A percentile compares a stretch with the other conserved stretches of the same genome.
Conservation (phyloP, 352 stramenopile species). For the Pythium periplocum region DNA sequence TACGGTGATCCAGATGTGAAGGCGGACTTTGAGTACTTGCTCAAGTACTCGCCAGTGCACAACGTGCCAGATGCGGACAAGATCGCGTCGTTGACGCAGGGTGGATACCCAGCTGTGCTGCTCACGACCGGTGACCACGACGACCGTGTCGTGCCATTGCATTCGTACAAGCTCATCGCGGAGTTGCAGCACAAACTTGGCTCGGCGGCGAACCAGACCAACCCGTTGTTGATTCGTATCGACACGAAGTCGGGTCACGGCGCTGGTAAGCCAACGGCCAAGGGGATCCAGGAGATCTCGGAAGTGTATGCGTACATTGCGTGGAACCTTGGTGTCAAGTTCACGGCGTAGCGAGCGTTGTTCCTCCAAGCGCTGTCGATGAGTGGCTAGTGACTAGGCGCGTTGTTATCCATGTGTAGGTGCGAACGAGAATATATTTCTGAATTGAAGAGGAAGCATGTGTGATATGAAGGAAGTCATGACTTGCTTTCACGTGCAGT, state of each 20-base stretch:
- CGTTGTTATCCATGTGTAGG: too few relatives aligned
- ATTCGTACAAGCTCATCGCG: conserved; percentile 89
- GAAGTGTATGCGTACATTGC: conserved; percentile 87
- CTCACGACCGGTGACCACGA: conserved; percentile 89
- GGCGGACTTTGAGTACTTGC: conserved; percentile 79
- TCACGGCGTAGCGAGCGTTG: conserved; percentile 21
- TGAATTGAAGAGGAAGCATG: too few relatives aligned
- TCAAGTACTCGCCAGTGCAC: conserved; percentile 87
- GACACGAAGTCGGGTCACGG: conserved; percentile 88
- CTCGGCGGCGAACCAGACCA: conserved; percentile 47
- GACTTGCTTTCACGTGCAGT: too few relatives aligned
- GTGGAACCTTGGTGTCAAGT: conserved; percentile 51
- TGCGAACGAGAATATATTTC: too few relatives aligned
- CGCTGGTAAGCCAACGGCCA: conserved; percentile 84
- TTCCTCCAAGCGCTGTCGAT: too few relatives aligned
- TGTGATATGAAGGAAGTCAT: too few relatives aligned
- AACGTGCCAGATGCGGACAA: conserved; percentile 66
- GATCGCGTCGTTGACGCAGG: conserved; percentile 45
- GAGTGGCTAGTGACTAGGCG: too few relatives aligned
- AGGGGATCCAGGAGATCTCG: conserved; percentile 83
- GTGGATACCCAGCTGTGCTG: conserved; percentile 76
- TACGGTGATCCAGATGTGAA: conserved; percentile 80
- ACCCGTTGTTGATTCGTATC: conserved; percentile 87
- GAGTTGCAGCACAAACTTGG: conserved; percentile 82
- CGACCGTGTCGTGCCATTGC: conserved; percentile 85